Evolutionary conservation across 2,329 filamentous ascomycete species (phyloP), one percentile per base, ranked within the genome.

Genomic region (Plenodomus biglobosus): DNA sequence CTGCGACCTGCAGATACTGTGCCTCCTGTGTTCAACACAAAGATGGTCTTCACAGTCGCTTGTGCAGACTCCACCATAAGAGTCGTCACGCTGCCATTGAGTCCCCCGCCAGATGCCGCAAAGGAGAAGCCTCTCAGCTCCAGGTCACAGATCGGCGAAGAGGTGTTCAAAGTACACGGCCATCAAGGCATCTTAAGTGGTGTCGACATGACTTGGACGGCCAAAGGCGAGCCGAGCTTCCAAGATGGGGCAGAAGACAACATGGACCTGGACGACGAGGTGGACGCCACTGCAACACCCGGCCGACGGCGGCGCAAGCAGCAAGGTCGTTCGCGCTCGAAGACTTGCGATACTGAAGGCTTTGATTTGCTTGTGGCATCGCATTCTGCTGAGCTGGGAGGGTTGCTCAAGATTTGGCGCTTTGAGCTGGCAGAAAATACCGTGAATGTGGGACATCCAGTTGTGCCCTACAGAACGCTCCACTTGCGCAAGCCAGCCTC

Each of bases 31-130:
- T 72, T 82, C 46, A 74, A 73, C 36, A 71, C 73, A 32, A 76
- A 73, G 44, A 76, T 85, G 15, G 72, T 83, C 19, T 71, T 85
- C 32, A 74, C 78, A 0, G 77, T 78, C 3, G 75, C 78, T 15
- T 85, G 81, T 54, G 75, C 78, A 15, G 82, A 86, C 61, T 78
- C 76, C 13, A 80, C 76, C n/a, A 73, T 82, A 10, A 75, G 78
- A 22, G 58, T 85, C 40, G 71, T 85, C 18, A 77, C 77, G 3
- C 59, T 84, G 16, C 81, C 83, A 3, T 69, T 85, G 19, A 64
- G 65, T 11, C 81, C 82, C 40, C 81, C 81, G 19, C 73, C 78
- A 34, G 64, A 75, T 30, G 59, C 56, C 8, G 60, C 61, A 17
- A 71, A 68, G 46, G 62, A 61, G 21, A 62, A 56, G 42, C 48